Percentiles rank a stretch among this genome's conserved stretches.
phyloP scores from a whole-genome alignment of 2,329 filamentous ascomycete genomes.

The Aspergillus sp. region DNA sequence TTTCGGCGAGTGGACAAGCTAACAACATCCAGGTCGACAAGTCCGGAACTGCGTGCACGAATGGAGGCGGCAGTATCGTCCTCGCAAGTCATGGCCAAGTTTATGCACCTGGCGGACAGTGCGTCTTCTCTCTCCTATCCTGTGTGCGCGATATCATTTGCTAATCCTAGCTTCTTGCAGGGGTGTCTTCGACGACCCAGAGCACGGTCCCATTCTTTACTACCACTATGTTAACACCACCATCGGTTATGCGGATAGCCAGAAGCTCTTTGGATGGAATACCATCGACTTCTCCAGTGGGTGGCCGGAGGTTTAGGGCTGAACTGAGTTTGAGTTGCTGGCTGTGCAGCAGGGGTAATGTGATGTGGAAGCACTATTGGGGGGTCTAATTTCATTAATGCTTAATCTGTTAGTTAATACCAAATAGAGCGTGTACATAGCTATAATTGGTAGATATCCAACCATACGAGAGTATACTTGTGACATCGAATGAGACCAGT shows the following conservation, averaged over 20 bases:
- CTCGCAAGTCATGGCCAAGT: slow-evolving; percentile 52
- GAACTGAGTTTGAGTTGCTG: background rate
- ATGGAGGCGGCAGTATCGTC: slow-evolving; percentile 54
- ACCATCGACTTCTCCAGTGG: slow-evolving; percentile 30
- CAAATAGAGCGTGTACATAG: too few species aligned
- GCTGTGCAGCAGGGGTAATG: too few species aligned
- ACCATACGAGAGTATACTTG: too few species aligned
- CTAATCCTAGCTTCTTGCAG: slow-evolving; percentile 10
- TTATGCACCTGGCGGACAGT: slow-evolving; percentile 60
- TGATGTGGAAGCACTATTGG: too few species aligned
- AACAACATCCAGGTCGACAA: slow-evolving; percentile 40
- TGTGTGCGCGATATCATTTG: background rate
- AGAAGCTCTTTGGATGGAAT: slow-evolving; percentile 40
- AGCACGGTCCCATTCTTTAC: slow-evolving; percentile 49
- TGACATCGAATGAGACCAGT: too few species aligned
- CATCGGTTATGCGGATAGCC: slow-evolving; percentile 41
- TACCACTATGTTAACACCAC: slow-evolving; percentile 53
- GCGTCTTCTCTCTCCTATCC: slow-evolving; percentile 28
- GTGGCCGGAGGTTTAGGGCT: slow-evolving; percentile 31
- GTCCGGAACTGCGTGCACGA: slow-evolving; percentile 44
- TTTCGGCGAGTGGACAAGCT: background rate
- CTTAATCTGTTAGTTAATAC: too few species aligned
- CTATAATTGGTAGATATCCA: too few species aligned
- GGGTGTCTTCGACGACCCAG: slow-evolving; percentile 25
- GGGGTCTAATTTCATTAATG: too few species aligned